Conservation (phyloP, 495 filamentous ascomycete genomes). For the Venustampulla echinocandica region DNA sequence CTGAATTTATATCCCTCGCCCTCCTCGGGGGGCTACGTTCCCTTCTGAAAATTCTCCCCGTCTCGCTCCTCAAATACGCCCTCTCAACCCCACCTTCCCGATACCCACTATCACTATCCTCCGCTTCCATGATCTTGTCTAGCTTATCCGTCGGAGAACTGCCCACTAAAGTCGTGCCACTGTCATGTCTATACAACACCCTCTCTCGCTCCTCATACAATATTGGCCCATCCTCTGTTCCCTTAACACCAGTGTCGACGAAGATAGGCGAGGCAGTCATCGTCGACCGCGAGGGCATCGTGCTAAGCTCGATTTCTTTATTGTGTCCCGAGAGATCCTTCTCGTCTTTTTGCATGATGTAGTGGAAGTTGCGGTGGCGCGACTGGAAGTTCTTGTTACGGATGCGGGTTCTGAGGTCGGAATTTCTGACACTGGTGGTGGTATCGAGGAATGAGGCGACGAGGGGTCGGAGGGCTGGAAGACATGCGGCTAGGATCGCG, state of each 20-base stretch:
- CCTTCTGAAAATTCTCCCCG: not conserved
- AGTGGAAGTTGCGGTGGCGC: not conserved
- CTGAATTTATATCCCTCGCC: not conserved
- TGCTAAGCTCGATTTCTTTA: not conserved
- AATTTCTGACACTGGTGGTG: conserved; percentile 7
- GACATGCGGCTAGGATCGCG: conserved; percentile 38
- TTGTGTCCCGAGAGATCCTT: too few relatives aligned
- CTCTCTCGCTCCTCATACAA: not conserved
- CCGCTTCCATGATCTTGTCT: not conserved
- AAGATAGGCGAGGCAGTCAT: not conserved
- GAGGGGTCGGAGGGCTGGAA: conserved; percentile 35
- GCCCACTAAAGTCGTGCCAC: not conserved
- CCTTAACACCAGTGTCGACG: not conserved
- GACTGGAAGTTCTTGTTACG: not conserved
- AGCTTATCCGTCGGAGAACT: not conserved
- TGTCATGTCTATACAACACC: not conserved
- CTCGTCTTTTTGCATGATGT: conserved; percentile 3
- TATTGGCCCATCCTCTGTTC: not conserved
- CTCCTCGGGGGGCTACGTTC: too few relatives aligned
- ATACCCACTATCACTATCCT: not conserved
- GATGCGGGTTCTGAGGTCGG: not conserved
- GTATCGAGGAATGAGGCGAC: conserved; percentile 25
- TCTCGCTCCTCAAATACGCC: not conserved
- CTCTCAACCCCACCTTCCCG: not conserved
- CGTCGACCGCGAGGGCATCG: not conserved